Evolutionary conservation across 169 alveolate genomes (phyloP), one percentile per base, ranked within the genome.

Genomic region (Babesia bovis): DNA sequence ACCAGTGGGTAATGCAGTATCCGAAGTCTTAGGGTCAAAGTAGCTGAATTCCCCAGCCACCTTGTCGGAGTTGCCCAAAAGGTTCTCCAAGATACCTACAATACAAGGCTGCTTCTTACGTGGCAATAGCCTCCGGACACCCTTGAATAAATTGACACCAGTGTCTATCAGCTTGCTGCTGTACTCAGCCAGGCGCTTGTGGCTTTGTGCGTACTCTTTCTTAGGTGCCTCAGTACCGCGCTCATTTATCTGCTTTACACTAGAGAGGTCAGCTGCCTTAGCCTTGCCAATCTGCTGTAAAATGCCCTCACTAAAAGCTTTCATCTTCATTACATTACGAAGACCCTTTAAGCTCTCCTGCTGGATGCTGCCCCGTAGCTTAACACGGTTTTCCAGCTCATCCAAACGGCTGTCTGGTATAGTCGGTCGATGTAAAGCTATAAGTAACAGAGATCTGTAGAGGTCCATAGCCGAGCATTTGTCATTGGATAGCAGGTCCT

Each of bases 121-220:
- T 0, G 90, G 90, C 50, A 87, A 71, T 45, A 87, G 32, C 21
- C 74, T 73, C 32, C 82, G 66, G 17, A 83, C 93, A 6, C 93
- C 86, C 72, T 75, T 75, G 47, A 75, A 75, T 0, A 75, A 13
- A 56, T 38, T 75, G 45, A 76, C 76, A 1, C 93, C 93, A 30
- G 88, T 87, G 53, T 84, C 93, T 36, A 87, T 79, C 42, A 87
- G 73, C 47, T 83, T 87, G 50, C 86, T 87, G 49, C 93, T 79
- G 50, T 83, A 83, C 25, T 82, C 76, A 15, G 88, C 85, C 35
- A 87, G 49, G 30, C 41, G 59, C 59, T 75, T 75, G 36, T 87
- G 93, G 12, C 83, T 70, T 55, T 87, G 86, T n/a, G 86, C 60
- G 5, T 45, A 36, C 28, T 66, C 89, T 41, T 70, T 55, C n/a